Evolutionary conservation across 2,329 filamentous ascomycete genomes (phyloP).

Genomic region (Cephalotrichum gorgonifer): DNA sequence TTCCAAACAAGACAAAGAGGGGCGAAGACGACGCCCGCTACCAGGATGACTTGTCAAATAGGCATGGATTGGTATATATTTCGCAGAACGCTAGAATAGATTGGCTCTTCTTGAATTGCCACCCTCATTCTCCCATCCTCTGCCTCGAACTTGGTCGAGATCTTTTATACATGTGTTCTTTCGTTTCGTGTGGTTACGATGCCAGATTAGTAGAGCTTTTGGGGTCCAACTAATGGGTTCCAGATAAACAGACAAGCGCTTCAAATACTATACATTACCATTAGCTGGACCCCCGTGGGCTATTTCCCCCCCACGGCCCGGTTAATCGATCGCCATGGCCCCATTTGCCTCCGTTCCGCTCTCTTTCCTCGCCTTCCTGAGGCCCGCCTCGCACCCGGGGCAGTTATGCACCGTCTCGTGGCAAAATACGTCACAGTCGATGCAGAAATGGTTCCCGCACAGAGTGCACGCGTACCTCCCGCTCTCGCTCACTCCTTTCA

Average conservation of each 20-base stretch:
- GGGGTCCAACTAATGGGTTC: no score
- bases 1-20: background rate
- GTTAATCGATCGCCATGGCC: slow-evolving; percentile 32
- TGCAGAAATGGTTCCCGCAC: slow-evolving; percentile 90
- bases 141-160: no score
- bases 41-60: background rate
- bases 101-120: background rate
- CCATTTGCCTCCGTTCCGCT: slow-evolving; percentile 23
- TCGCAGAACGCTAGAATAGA: background rate
- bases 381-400: slow-evolving; percentile 62
- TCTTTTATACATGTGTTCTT: no score
- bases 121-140: background rate
- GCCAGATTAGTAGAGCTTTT: no score
- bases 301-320: background rate
- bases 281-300: background rate
- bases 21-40: background rate
- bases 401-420: slow-evolving; percentile 96
- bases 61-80: background rate
- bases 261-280: background rate
- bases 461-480: slow-evolving; percentile 79
- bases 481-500: slow-evolving; percentile 70
- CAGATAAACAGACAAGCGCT: no score
- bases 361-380: slow-evolving; percentile 9
- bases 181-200: no score
- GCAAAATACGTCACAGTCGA: slow-evolving; percentile 92